phyloP scores from a whole-genome alignment of 1,139 yeast genomes.

The Nakaseomyces glabratus region DNA sequence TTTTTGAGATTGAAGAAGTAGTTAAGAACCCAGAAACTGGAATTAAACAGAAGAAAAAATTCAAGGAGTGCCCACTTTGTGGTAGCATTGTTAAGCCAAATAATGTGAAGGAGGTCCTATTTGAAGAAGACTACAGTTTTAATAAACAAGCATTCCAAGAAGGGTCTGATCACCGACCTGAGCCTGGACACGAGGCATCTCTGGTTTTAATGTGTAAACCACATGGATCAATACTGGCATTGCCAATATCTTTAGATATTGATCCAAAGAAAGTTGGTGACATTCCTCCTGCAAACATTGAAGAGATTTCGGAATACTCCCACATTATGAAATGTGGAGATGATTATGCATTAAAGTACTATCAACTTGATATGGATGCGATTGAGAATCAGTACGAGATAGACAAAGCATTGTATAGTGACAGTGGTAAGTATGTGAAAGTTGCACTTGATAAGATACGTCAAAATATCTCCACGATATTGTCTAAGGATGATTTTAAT shows the following conservation, averaged over 20 bases:
- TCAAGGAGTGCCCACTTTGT: conserved; percentile 82
- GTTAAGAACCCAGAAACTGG: conserved; percentile 24
- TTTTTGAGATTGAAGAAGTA: conserved; percentile 44
- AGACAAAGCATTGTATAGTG: conserved; percentile 52
- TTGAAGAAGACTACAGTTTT: conserved; percentile 39
- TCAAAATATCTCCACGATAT: conserved; percentile 32
- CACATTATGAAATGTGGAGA: conserved; percentile 60
- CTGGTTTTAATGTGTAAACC: conserved; percentile 69
- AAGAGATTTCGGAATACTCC: conserved; percentile 37
- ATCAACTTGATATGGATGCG: conserved; percentile 33
- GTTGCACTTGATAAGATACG: conserved; percentile 52
- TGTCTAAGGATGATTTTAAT: conserved; percentile 11
- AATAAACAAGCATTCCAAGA: neutral
- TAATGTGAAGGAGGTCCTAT: conserved; percentile 63
- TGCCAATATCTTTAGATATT: conserved; percentile 42
- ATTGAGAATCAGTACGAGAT: conserved; percentile 51
- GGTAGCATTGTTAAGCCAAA: conserved; percentile 49
- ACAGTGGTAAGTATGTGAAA: conserved; percentile 47
- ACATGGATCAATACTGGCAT: conserved; percentile 48
- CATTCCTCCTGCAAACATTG: conserved; percentile 37
- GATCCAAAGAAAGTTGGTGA: conserved; percentile 33
- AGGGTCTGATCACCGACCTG: conserved; percentile 43
- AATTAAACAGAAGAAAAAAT: conserved; percentile 36
- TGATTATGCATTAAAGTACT: conserved; percentile 44
- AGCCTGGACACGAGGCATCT: conserved; percentile 48